Evolutionary conservation across 805 yeast genomes (phyloP).

Genomic region (Torulaspora microellipsoides): DNA sequence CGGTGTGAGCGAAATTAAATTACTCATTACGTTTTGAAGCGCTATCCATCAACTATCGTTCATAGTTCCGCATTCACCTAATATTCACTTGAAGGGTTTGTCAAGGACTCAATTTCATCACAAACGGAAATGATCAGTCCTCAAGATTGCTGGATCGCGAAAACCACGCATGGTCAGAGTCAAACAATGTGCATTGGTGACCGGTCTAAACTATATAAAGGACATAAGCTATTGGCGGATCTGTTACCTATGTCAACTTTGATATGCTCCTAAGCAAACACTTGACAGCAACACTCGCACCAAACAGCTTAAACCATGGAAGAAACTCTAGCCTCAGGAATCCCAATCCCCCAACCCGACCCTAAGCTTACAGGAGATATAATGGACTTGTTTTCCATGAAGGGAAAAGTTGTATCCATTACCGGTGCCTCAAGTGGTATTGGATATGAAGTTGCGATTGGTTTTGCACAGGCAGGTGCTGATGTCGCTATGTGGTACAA

Average conservation of each 20-base stretch:
- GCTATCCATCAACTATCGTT: too few relatives aligned
- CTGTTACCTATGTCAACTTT: too few relatives aligned
- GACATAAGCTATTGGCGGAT: too few relatives aligned
- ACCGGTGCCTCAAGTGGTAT: conserved; percentile 87
- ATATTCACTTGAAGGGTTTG: too few relatives aligned
- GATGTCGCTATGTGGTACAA: conserved; percentile 69
- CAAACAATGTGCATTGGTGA: not conserved
- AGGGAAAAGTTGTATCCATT: conserved; percentile 76
- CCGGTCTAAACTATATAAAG: not conserved
- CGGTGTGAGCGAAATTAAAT: too few relatives aligned
- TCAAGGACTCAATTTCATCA: not conserved
- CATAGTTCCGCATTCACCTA: too few relatives aligned
- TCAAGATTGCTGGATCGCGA: not conserved
- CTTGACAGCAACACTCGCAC: not conserved
- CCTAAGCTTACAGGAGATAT: conserved; percentile 1
- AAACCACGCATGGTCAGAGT: conserved; percentile 1
- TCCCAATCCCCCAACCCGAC: conserved; percentile 2
- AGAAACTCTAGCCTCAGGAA: not conserved
- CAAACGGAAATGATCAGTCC: not conserved
- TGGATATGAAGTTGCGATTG: conserved; percentile 76
- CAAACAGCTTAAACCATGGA: not conserved
- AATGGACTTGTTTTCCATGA: conserved; percentile 65
- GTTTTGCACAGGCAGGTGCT: conserved; percentile 83
- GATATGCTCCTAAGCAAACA: not conserved
- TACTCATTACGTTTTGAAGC: too few relatives aligned